Evolutionary conservation across 805 yeast species (phyloP), one percentile per base, ranked within the genome.

Genomic region (Torulaspora maleeae): DNA sequence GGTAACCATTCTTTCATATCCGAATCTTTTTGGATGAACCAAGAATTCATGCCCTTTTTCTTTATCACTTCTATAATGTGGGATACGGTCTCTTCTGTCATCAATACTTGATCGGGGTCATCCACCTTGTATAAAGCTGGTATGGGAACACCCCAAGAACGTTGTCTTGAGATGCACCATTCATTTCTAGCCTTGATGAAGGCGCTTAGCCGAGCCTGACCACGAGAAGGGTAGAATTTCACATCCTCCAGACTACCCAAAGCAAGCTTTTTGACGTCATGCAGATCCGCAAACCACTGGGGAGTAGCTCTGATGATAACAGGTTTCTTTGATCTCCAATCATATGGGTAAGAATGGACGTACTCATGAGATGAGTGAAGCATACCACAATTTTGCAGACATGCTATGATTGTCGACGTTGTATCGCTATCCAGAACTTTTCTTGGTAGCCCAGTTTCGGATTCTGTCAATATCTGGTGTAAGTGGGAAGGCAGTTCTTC

Each of bases 91-190:
- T 70, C 77, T 16, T 72, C 73, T 36, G 79, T 81, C 62, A 81
- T 68, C 9, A 88, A 52, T 1, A 89, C 83, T 39, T 75, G 79
- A n/a, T 78, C 83, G 1, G 86, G 77, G 29, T 71, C 71, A 11
- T 40, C 49, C 43, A 68, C 70, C 37, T 77, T 70, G 65, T 83
- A 86, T 7, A 93, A 67, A 0, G 86, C 93, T 1, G 99, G 98
- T 32, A 93, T 85, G 1, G 99, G 99, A 27, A 93, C 97, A 37
- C 99, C 99, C 99, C 99, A 93, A 15, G 78, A 74, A 53, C 99
- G 79, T 63, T 93, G 99, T 56, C 99, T 74, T 1, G 98, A 90
- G 27, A 93, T 89, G 67, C 99, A 93, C 99, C 99, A 93, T 60
- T 93, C 99, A 51, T 80, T 79, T 66, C 99, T 78, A 40, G 82